Base-by-base conservation (phyloP, 306 rosid genomes). In the Leucaena leucocephala region DNA sequence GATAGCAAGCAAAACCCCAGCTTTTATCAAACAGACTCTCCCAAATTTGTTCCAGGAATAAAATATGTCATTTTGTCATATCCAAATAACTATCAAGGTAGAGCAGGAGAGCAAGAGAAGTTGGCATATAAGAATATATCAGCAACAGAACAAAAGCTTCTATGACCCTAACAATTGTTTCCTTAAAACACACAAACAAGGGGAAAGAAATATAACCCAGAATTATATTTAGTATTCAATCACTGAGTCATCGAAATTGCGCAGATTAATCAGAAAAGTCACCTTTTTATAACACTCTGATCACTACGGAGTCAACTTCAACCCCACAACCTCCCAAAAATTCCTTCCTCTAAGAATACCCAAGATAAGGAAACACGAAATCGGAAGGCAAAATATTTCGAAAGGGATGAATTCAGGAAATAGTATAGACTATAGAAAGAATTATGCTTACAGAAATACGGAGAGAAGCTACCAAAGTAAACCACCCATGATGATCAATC, bases 401-500 rank as follows among this genome's bases (percentile, higher is more conserved):
- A 52, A 43, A 40, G 7, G 15, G 45, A 55, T 2, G 38, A 77
- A 52, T 68, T 33, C 14, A 52, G 52, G 39, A 71, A 62, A 71
- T 1, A 42, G 71, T 48, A 65, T 27, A 27, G 1, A 27, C 1
- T 27, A 27, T 1, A 27, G 27, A 27, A 27, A 68, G 55, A 68
- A 11, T 5, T 39, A 74, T 43, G 75, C 85, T 36, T 78, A 85
- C 76, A 19, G 70, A 49, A 7, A 48, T 21, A 76, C 43, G 14
- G 46, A 48, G 48, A 4, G 44, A 68, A 54, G 79, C 76, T 76
- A 81, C 35, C 68, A 34, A 46, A 50, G 74, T 74, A 74, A 79
- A 39, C 27, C 27, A 27, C 46, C 46, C 75, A 22, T 76, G 58
- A 54, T 49, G 65, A 21, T 19, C 16, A 40, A 19, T 15, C 11